These are phyloP conservation scores for Cryptosporidium ubiquitum DNA, from an alignment of 169 alveolate genomes.

Conservation along the genomic window DNA sequence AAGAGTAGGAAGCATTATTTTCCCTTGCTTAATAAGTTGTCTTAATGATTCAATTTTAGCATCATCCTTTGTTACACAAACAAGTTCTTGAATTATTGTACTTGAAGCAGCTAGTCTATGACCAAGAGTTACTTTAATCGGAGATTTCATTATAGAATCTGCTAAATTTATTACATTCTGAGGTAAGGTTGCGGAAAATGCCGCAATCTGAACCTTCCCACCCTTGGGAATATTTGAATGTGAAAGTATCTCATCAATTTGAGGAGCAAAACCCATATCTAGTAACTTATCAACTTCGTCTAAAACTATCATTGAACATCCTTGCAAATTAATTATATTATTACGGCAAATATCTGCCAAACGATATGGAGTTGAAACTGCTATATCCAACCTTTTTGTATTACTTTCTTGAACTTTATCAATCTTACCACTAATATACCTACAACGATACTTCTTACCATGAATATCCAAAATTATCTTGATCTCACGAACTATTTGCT, in stretches of 20 bases:
- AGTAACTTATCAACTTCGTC: constrained; percentile 87
- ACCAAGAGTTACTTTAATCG: constrained; percentile 84
- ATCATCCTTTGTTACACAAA: constrained; percentile 81
- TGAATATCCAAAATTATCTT: constrained; percentile 71
- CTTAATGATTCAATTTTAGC: constrained; percentile 79
- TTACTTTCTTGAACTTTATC: constrained; percentile 34
- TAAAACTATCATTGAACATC: constrained; percentile 80
- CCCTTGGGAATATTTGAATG: constrained; percentile 68
- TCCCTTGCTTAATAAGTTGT: constrained; percentile 83
- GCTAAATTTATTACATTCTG: constrained; percentile 80
- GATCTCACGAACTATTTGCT: constrained; percentile 82
- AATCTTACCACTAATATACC: constrained; percentile 50
- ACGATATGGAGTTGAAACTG: constrained; percentile 78
- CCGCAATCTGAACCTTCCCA: constrained; percentile 70
- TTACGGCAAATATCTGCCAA: constrained; percentile 79
- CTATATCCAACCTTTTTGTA: constrained; percentile 72
- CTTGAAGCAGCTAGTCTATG: constrained; percentile 76
- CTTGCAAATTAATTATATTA: constrained; percentile 74
- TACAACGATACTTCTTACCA: constrained; percentile 65
- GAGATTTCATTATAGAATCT: constrained; percentile 75
- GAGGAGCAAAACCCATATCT: constrained; percentile 82
- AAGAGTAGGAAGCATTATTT: constrained; percentile 77
- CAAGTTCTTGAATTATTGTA: constrained; percentile 81
- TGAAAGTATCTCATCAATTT: constrained; percentile 77
- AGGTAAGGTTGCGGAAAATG: constrained; percentile 88